Conservation (phyloP, 2,329 filamentous ascomycete species). For the Colletotrichum sp. region DNA sequence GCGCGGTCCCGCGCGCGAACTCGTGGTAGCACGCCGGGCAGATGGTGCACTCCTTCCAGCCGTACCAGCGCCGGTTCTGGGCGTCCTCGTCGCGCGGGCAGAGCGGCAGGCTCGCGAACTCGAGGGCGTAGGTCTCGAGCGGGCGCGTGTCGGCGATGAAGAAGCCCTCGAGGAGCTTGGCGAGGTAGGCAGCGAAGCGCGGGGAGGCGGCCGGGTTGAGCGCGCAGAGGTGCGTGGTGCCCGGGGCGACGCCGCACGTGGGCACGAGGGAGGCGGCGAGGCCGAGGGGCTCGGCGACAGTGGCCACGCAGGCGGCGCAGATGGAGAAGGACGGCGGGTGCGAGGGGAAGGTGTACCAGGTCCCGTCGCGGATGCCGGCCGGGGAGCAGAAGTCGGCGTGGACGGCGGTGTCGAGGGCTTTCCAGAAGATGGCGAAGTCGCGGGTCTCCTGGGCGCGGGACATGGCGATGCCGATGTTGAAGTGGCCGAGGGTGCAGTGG, state of each 20-base stretch:
- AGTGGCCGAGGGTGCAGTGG: conserved; percentile 32
- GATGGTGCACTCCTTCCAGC: conserved; percentile 38
- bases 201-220: conserved; percentile 34
- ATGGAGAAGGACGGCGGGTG: conserved; percentile 36
- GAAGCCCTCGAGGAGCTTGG: conserved; percentile 30
- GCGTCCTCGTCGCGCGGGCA: conserved; percentile 30
- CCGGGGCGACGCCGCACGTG: conserved; percentile 19
- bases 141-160: conserved; percentile 28
- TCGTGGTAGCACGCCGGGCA: conserved; percentile 41
- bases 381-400: conserved; percentile 33
- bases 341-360: conserved; percentile 38
- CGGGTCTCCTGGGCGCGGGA: conserved; percentile 30
- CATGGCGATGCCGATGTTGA: conserved; percentile 35
- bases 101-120: conserved; percentile 31
- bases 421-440: conserved; percentile 39
- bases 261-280: conserved; percentile 33
- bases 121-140: conserved; percentile 30
- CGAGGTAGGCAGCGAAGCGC: conserved; percentile 27
- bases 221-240: conserved; percentile 32
- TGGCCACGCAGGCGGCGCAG: conserved; percentile 39
- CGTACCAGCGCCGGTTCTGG: conserved; percentile 34
- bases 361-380: conserved; percentile 30
- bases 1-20: conserved; percentile 30
- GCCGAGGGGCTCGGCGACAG: conserved; percentile 33
- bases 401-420: conserved; percentile 28